Base-by-base conservation (phyloP, 352 stramenopile species). In the Globisporangium paroecandrum region DNA sequence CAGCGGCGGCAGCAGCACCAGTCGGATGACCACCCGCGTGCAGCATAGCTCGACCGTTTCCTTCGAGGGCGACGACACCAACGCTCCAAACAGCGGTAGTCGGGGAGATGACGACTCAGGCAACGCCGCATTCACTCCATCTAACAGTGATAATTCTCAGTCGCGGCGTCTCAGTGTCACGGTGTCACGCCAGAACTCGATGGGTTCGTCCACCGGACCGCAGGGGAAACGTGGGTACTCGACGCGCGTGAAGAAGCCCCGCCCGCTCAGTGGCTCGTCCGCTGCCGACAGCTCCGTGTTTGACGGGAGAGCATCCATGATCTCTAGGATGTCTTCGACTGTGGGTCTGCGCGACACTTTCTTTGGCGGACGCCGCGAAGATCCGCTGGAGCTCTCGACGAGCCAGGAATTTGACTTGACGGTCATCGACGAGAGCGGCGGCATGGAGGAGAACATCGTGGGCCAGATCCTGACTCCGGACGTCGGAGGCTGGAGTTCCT, bases 351-450 rank as follows among this genome's bases (percentile, higher is more conserved):
- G 85, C 12, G 82, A 93, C 36, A 89, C 81, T 32, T 88, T 93
- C 66, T 91, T 93, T 61, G 81, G 81, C 15, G 71, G 22, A 9
- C 49, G 59, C 1, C 69, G 68, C 0, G 64, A 73, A 9, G 85
- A 93, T 51, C 81, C 85, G 27, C 67, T 93, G 32, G 71, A 89
- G 22, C 70, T 89, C n/a, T 89, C 83, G 6, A 74, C 82, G 0
- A 74, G 81, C 29, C 81, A 91, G 51, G 85, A 93, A 62, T 91
- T 93, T 58, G 78, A 90, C 20, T 68, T 93, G 36, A 85, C 85
- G 4, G 74, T 93, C 55, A 93, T 93, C 61, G 81, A 93, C 65
- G 85, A 93, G 62, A 80, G 77, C 51, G 85, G 85, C 10, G 79
- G 79, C 38, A 76, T 93, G 57, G 72, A 85, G 32, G 76, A 89